A percentile compares a stretch with the other conserved stretches of the same genome.
Conservation (phyloP, 2,329 filamentous ascomycete genomes). For the Diaporthe vaccinii region DNA sequence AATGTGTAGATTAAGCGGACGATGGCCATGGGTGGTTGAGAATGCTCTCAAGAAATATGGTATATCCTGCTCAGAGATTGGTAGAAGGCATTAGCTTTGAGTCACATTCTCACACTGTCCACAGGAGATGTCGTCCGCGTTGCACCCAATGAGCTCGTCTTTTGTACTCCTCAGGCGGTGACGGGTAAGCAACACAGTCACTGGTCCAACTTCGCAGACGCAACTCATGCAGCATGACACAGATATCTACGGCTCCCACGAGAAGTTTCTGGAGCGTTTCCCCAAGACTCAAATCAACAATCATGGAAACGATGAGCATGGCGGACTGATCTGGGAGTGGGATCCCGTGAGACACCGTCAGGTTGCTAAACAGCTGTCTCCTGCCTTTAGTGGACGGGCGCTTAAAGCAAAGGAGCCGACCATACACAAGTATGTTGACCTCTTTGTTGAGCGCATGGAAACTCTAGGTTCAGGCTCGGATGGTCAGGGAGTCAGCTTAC, state of each 20-base stretch:
- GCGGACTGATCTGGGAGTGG: conserved; percentile 44
- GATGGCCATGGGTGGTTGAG: conserved; percentile 38
- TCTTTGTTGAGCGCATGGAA: conserved; percentile 44
- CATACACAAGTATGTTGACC: conserved; percentile 43
- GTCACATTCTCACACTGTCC: fast-evolving
- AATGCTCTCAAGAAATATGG: conserved; percentile 31
- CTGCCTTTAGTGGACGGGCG: conserved; percentile 44
- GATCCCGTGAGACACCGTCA: conserved; percentile 43
- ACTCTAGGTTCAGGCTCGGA: background rate
- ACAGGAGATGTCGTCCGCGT: conserved; percentile 38
- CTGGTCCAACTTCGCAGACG: background rate
- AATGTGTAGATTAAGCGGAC: background rate
- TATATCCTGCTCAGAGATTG: background rate
- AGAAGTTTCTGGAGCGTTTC: conserved; percentile 42
- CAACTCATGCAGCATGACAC: background rate
- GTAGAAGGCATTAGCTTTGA: fast-evolving
- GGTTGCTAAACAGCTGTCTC: conserved; percentile 43
- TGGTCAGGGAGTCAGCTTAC: conserved; percentile 37
- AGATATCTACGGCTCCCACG: conserved; percentile 43
- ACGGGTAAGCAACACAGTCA: background rate
- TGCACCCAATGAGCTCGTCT: conserved; percentile 37
- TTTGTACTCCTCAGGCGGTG: conserved; percentile 32
- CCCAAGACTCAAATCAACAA: conserved; percentile 44
- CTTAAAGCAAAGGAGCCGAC: conserved; percentile 42
- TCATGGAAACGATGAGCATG: conserved; percentile 42